These are phyloP conservation scores for Radiomyces spectabilis DNA, from an alignment of 192 early-diverging fungal species.

Conservation along the genomic window DNA sequence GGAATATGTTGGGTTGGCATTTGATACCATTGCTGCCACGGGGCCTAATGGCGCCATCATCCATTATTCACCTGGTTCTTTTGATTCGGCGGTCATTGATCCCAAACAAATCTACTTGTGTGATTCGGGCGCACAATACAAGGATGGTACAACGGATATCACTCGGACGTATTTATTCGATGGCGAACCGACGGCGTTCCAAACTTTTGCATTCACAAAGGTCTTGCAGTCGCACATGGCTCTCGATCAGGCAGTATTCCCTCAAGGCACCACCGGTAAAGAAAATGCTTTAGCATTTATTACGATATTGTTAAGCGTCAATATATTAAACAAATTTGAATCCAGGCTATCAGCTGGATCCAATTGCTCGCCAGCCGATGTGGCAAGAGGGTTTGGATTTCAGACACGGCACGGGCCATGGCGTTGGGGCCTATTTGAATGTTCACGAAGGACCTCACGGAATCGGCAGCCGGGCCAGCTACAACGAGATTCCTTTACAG, in stretches of 20 bases:
- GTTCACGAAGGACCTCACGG: slow-evolving; percentile 93
- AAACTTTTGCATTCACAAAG: slow-evolving; percentile 85
- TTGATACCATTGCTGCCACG: slow-evolving; percentile 92
- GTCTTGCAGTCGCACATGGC: slow-evolving; percentile 95
- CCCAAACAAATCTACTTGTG: slow-evolving; percentile 75
- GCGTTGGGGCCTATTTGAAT: slow-evolving; percentile 90
- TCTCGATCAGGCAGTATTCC: slow-evolving; percentile 82
- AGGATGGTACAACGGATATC: slow-evolving; percentile 90
- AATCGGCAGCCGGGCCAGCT: slow-evolving; percentile 67
- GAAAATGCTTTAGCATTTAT: no score
- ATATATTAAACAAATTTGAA: no score
- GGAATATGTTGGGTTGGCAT: slow-evolving; percentile 84
- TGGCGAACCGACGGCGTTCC: slow-evolving; percentile 65
- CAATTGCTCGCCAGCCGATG: slow-evolving; percentile 71
- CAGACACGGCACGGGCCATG: slow-evolving; percentile 95
- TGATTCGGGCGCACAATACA: slow-evolving; percentile 94
- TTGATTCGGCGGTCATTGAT: slow-evolving; percentile 62
- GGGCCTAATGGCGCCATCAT: slow-evolving; percentile 94
- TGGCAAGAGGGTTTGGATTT: slow-evolving; percentile 93
- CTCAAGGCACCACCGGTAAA: slow-evolving; percentile 57
- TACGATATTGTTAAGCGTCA: no score
- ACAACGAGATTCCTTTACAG: slow-evolving; percentile 65
- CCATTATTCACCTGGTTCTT: slow-evolving; percentile 83
- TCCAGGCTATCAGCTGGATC: slow-evolving; percentile 77
- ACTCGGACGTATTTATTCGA: slow-evolving; percentile 85